These are phyloP conservation scores for Peronosclerospora sorghi DNA, from an alignment of 352 stramenopile genomes.

Conservation along the genomic window DNA sequence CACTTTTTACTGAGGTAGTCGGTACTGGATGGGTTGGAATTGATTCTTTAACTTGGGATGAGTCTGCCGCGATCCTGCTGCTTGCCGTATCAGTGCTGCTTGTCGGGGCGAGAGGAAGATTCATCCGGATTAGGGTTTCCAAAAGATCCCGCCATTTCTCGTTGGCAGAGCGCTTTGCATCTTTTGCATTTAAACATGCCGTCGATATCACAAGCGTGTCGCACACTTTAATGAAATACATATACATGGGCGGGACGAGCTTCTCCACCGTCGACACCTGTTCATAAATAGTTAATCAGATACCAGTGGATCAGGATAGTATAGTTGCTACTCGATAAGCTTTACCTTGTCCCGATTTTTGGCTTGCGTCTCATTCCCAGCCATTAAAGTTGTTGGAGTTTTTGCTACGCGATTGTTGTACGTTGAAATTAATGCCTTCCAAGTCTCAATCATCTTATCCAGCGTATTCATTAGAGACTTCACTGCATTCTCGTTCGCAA, in stretches of 20 bases:
- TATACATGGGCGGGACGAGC: conserved; percentile 26
- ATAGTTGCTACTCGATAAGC: neutral
- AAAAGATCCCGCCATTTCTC: conserved; percentile 62
- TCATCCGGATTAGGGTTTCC: conserved; percentile 28
- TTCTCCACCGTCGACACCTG: conserved; percentile 24
- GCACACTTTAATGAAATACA: conserved; percentile 47
- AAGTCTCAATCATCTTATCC: conserved; percentile 33
- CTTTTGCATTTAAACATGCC: conserved; percentile 52
- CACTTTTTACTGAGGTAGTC: conserved; percentile 6
- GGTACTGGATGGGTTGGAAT: conserved; percentile 1
- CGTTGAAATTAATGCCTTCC: conserved; percentile 30
- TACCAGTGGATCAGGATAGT: too few relatives aligned
- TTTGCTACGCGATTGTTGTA: conserved; percentile 36
- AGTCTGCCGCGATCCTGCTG: conserved; percentile 2
- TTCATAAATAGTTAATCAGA: neutral
- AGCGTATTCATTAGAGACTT: conserved; percentile 25
- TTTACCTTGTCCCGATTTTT: conserved; percentile 28
- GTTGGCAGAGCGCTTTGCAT: conserved; percentile 59
- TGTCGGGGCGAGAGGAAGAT: neutral
- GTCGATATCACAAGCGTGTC: conserved; percentile 37
- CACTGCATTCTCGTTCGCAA: conserved; percentile 23
- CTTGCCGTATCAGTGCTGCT: neutral
- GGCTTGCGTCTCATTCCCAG: conserved; percentile 50
- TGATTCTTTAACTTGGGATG: conserved; percentile 1
- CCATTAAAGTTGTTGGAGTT: conserved; percentile 48